These are phyloP conservation scores for Trichoderma breve DNA, from an alignment of 2,329 filamentous ascomycete genomes.

Conservation along the genomic window DNA sequence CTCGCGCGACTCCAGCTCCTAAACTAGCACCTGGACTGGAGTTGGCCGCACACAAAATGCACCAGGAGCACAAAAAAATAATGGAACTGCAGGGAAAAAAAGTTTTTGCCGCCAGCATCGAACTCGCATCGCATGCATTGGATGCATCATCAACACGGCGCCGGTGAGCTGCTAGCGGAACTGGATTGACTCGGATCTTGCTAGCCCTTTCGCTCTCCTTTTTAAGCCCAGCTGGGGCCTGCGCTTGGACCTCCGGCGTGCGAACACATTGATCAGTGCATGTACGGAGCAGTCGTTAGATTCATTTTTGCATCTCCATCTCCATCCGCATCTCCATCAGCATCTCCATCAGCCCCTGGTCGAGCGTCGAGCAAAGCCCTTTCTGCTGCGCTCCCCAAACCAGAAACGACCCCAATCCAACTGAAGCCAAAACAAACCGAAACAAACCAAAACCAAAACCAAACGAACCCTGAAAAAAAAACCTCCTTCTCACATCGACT, in stretches of 20 bases:
- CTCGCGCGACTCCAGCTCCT: slow-evolving; percentile 8
- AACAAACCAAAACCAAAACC: not conserved
- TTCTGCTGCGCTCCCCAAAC: slow-evolving; percentile 7
- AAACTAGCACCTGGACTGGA: not conserved
- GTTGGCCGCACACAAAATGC: slow-evolving; percentile 2
- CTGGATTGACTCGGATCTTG: not conserved
- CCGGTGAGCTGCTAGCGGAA: not conserved
- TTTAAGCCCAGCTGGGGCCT: not conserved
- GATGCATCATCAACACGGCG: slow-evolving; percentile 1
- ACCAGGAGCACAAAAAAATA: not conserved
- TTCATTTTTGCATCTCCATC: not conserved
- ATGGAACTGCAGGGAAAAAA: not conserved
- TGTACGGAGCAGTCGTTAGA: not conserved
- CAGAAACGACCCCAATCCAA: not conserved
- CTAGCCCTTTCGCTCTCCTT: not conserved
- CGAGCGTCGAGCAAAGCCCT: slow-evolving; percentile 10
- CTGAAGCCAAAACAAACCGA: not conserved
- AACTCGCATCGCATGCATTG: not conserved
- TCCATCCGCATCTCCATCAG: not conserved
- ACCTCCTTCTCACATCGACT: slow-evolving; percentile 2
- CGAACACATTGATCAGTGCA: not conserved
- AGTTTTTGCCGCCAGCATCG: slow-evolving; percentile 11
- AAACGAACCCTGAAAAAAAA: not conserved
- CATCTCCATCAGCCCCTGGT: slow-evolving; percentile 1
- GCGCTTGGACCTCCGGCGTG: slow-evolving; percentile 5